Conservation (phyloP, 371 early-diverging fungal genomes). For the Syncephalastrum sp. region DNA sequence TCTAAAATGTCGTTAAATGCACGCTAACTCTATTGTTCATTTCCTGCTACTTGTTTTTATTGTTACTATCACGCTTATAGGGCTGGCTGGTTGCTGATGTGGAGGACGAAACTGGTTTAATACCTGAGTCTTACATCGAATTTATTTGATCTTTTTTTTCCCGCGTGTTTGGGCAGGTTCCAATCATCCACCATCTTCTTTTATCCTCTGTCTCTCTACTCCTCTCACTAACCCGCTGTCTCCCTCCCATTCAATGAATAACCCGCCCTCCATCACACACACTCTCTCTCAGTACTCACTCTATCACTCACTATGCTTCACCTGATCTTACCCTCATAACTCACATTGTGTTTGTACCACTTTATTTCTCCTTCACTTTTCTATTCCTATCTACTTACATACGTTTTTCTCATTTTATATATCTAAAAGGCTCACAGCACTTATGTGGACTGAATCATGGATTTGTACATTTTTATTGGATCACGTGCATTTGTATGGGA, state of each 20-base stretch:
- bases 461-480: no score
- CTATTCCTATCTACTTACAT: no score
- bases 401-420: no score
- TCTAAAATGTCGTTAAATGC: background rate
- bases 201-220: background rate
- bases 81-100: slow-evolving; percentile 75
- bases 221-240: background rate
- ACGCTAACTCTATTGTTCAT: slow-evolving; percentile 6
- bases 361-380: no score
- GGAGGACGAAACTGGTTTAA: slow-evolving; percentile 57
- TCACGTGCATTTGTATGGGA: no score
- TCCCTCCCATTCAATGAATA: background rate
- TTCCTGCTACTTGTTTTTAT: background rate
- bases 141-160: slow-evolving; percentile 23
- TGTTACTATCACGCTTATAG: slow-evolving; percentile 2
- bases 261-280: background rate
- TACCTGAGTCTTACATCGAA: slow-evolving; percentile 74
- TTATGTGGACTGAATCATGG: no score
- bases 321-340: no score
- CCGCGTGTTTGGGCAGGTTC: slow-evolving; percentile 4
- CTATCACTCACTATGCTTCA: no score
- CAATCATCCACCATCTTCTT: slow-evolving; percentile 1
- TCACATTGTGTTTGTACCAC: no score
- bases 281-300: background rate
- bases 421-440: no score